phyloP scores from a whole-genome alignment of 169 alveolate genomes.

The Plasmodium relictum region DNA sequence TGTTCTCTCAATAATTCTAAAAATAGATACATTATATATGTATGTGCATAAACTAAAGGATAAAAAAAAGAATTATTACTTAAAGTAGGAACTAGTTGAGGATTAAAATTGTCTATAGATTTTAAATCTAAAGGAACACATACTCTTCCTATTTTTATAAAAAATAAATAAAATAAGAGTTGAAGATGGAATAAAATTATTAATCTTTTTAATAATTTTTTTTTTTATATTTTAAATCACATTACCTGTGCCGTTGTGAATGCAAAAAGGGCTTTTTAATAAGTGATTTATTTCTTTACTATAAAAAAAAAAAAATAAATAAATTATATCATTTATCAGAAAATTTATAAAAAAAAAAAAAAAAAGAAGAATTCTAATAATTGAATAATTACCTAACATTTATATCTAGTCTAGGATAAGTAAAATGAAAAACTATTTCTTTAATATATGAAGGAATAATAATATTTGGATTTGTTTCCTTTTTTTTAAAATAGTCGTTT shows the following conservation, averaged over 20 bases:
- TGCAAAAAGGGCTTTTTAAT: constrained; percentile 93
- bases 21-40: neutral
- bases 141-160: constrained; percentile 81
- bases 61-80: constrained; percentile 63
- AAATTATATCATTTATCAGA: neutral
- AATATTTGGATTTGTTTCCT: constrained; percentile 19
- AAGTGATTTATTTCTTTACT: constrained; percentile 92
- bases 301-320: constrained; percentile 16
- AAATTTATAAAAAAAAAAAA: neutral
- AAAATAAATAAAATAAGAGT: neutral
- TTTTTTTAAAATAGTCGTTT: constrained; percentile 44
- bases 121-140: constrained; percentile 89
- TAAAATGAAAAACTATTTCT: constrained; percentile 86
- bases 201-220: neutral
- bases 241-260: constrained; percentile 93
- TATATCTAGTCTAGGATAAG: constrained; percentile 88
- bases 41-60: neutral
- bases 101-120: constrained; percentile 81
- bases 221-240: neutral
- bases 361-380: neutral
- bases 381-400: constrained; percentile 81
- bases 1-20: constrained; percentile 64
- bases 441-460: constrained; percentile 46
- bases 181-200: neutral
- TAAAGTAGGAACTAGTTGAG: constrained; percentile 89